These are phyloP conservation scores for Chaetothyriales sp. DNA, from an alignment of 2,329 filamentous ascomycete genomes.

Conservation along the genomic window DNA sequence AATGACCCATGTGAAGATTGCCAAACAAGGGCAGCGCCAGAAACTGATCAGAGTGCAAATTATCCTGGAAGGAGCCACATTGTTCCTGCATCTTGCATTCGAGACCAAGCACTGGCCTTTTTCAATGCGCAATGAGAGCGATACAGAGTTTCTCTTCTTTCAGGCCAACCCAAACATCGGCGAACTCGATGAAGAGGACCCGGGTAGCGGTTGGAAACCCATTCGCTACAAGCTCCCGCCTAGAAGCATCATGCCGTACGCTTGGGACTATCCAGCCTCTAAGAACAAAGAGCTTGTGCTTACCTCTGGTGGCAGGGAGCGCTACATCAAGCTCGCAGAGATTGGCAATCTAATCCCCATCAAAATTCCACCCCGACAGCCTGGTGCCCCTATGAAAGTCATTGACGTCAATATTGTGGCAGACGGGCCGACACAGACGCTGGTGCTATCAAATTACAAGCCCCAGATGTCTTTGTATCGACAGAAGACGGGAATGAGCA, in stretches of 20 bases:
- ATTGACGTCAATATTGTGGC: slow-evolving; percentile 95
- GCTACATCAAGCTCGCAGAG: slow-evolving; percentile 87
- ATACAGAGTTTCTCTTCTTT: slow-evolving; percentile 91
- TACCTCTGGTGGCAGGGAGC: slow-evolving; percentile 61
- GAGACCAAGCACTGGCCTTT: slow-evolving; percentile 97
- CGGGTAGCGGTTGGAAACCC: slow-evolving; percentile 72
- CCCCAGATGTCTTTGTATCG: slow-evolving; percentile 84
- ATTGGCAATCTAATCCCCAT: slow-evolving; percentile 93
- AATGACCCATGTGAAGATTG: slow-evolving; percentile 83
- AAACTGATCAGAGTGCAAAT: slow-evolving; percentile 77
- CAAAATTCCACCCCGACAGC: slow-evolving; percentile 60
- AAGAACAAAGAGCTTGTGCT: slow-evolving; percentile 90
- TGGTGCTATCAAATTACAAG: slow-evolving; percentile 89
- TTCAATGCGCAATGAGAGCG: slow-evolving; percentile 96
- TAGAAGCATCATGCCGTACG: slow-evolving; percentile 97
- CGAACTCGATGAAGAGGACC: slow-evolving; percentile 67
- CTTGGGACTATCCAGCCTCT: slow-evolving; percentile 97
- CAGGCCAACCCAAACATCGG: slow-evolving; percentile 87
- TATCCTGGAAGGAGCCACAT: slow-evolving; percentile 80
- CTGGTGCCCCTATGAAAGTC: slow-evolving; percentile 59
- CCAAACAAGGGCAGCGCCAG: slow-evolving; percentile 79
- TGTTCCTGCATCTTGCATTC: slow-evolving; percentile 80
- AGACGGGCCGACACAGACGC: slow-evolving; percentile 84
- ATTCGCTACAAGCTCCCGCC: slow-evolving; percentile 85
- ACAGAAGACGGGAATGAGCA: slow-evolving; percentile 41